phyloP scores from a whole-genome alignment of 495 filamentous ascomycete species.

The Penicillium canariense region DNA sequence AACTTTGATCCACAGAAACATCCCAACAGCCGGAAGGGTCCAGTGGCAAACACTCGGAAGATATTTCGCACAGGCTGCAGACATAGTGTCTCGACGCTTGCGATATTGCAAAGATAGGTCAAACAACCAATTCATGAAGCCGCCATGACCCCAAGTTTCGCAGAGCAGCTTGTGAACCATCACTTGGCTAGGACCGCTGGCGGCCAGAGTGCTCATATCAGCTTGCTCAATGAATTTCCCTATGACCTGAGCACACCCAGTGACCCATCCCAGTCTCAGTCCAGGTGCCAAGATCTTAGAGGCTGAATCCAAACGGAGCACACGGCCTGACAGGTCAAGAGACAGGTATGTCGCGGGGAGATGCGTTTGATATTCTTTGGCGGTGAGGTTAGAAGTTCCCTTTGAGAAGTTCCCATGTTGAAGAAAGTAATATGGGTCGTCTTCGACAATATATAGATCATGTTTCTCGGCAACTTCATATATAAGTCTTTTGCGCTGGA shows the following conservation, averaged over 20 bases:
- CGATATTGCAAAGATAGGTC: slow-evolving; percentile 18
- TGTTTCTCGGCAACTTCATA: slow-evolving; percentile 78
- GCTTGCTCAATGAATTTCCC: slow-evolving; percentile 20
- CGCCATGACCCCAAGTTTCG: slow-evolving; percentile 26
- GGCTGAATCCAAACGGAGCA: slow-evolving; percentile 43
- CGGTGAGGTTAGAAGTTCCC: neutral
- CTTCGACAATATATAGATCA: slow-evolving; percentile 85
- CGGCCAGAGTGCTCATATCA: slow-evolving; percentile 17
- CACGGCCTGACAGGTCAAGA: slow-evolving; percentile 59
- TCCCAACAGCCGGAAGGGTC: neutral
- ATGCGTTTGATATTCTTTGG: neutral
- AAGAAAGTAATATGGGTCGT: slow-evolving; percentile 76
- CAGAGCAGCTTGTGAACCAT: slow-evolving; percentile 28
- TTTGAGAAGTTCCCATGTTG: slow-evolving; percentile 39
- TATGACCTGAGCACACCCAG: slow-evolving; percentile 22
- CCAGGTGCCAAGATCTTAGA: slow-evolving; percentile 34
- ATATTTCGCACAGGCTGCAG: slow-evolving; percentile 22
- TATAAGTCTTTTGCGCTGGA: slow-evolving; percentile 61
- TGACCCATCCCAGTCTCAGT: slow-evolving; percentile 31
- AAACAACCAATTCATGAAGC: slow-evolving; percentile 25
- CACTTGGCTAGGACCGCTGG: slow-evolving; percentile 28
- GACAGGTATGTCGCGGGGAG: slow-evolving; percentile 29
- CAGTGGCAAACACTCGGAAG: neutral
- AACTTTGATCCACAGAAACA: neutral
- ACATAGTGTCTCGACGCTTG: slow-evolving; percentile 16